Conservation (phyloP, 78 protist species). For the Dictyostelium brefeldianum region DNA sequence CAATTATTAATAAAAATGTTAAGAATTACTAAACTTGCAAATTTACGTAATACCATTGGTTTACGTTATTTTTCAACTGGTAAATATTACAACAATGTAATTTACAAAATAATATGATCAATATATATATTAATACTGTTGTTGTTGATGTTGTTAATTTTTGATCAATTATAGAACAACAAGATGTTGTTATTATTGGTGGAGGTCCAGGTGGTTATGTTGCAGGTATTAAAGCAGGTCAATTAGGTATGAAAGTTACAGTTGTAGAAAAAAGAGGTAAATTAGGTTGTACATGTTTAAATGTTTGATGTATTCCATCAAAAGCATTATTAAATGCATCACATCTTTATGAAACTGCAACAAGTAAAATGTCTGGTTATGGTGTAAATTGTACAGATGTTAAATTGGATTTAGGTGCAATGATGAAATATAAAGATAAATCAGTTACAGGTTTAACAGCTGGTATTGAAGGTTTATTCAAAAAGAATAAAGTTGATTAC, state of each 20-base stretch:
- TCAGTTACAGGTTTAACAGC: conserved; percentile 86
- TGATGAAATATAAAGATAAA: conserved; percentile 94
- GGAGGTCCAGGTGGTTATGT: conserved; percentile 99
- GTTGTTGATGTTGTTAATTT: too few relatives aligned
- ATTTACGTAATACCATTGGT: not conserved
- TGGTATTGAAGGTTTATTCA: conserved; percentile 98
- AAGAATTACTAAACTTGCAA: not conserved
- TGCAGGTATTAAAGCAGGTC: conserved; percentile 99
- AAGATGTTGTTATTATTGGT: conserved; percentile 98
- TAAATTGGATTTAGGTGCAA: conserved; percentile 76
- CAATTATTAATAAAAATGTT: conserved; percentile 5
- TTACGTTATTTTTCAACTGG: conserved; percentile 19
- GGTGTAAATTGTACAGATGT: conserved; percentile 90
- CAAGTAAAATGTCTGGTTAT: conserved; percentile 71
- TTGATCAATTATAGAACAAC: too few relatives aligned
- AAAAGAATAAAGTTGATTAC: conserved; percentile 96
- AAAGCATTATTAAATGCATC: conserved; percentile 98
- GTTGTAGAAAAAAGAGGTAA: conserved; percentile 93
- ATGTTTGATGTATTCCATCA: conserved; percentile 99
- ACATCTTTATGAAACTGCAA: conserved; percentile 95
- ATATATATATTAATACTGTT: too few relatives aligned
- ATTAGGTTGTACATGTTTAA: conserved; percentile 99
- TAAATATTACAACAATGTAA: not conserved
- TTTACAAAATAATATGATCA: not conserved
- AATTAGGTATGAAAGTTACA: conserved; percentile 95